Evolutionary conservation across 2,329 filamentous ascomycete species (phyloP).

Genomic region (Fusarium cyanostomum): DNA sequence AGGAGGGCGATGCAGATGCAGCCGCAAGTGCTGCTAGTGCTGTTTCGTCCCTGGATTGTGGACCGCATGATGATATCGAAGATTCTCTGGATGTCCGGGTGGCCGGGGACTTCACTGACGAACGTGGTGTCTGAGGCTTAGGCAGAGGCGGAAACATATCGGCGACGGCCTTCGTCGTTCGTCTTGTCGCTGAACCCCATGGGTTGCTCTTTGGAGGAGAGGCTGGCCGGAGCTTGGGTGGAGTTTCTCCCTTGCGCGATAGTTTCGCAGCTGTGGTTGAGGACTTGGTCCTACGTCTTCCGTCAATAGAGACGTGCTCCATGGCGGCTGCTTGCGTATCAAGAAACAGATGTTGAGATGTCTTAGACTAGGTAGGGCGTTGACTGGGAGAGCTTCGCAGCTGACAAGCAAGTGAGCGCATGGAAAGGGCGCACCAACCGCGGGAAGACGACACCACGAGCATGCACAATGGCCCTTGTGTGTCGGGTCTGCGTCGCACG

Average conservation of each 20-base stretch:
- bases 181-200: conserved; percentile 36
- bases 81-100: conserved; percentile 23
- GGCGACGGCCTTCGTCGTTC: not conserved
- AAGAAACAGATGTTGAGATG: not conserved
- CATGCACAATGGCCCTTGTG: conserved; percentile 29
- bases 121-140: conserved; percentile 7
- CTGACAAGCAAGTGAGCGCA: conserved; percentile 24
- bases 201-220: conserved; percentile 49
- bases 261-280: conserved; percentile 9
- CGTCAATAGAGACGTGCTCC: conserved; percentile 42
- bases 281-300: conserved; percentile 34
- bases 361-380: not conserved
- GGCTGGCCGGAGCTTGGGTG: conserved; percentile 42
- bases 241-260: conserved; percentile 19
- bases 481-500: conserved; percentile 26
- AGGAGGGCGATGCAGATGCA: conserved; percentile 33
- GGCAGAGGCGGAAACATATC: conserved; percentile 39
- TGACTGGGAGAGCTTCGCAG: not conserved
- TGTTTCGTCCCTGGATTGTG: conserved; percentile 13
- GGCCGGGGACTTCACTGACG: conserved; percentile 10
- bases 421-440: conserved; percentile 20
- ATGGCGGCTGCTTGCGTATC: conserved; percentile 21
- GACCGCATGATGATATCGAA: conserved; percentile 17
- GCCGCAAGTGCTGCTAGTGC: conserved; percentile 5
- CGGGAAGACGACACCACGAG: conserved; percentile 17